Evolutionary conservation across 371 early-diverging fungal genomes (phyloP).

Genomic region (Syncephalastrum monosporum): DNA sequence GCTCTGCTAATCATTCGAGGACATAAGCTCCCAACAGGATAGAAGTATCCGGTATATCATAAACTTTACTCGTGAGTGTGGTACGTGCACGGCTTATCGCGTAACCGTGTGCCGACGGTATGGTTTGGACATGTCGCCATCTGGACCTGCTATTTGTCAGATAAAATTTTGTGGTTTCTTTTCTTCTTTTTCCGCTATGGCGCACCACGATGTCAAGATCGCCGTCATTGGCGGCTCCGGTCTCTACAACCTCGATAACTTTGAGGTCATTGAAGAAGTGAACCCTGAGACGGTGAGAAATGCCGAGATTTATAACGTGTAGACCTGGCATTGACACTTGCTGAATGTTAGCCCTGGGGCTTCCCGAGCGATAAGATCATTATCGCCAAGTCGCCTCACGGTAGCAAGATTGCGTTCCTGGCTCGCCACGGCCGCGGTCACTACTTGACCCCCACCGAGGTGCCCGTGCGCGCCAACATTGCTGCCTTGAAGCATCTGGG

Average conservation of each 20-base stretch:
- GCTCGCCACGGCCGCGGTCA: constrained; percentile 96
- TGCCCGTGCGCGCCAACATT: constrained; percentile 95
- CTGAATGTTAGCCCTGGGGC: constrained; percentile 82
- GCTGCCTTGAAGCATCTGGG: constrained; percentile 95
- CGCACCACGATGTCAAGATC: constrained; percentile 66
- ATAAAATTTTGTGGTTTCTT: no score
- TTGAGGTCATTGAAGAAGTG: constrained; percentile 80
- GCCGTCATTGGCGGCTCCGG: constrained; percentile 96
- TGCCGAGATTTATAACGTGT: neutral
- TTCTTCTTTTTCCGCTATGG: no score
- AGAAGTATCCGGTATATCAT: no score
- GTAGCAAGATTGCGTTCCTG: constrained; percentile 90
- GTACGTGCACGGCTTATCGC: no score
- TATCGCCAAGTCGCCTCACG: constrained; percentile 69
- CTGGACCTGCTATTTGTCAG: no score
- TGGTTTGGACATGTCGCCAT: no score
- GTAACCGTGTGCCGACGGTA: no score
- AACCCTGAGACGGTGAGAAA: constrained; percentile 77
- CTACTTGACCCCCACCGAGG: constrained; percentile 84
- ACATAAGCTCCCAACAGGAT: no score
- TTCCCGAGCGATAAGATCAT: constrained; percentile 76
- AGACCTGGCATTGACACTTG: neutral
- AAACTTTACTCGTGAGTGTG: no score
- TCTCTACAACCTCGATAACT: constrained; percentile 88
- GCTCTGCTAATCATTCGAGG: no score